These are phyloP conservation scores for Trichoderma atroviride DNA, from an alignment of 2,329 filamentous ascomycete species.

Conservation along the genomic window DNA sequence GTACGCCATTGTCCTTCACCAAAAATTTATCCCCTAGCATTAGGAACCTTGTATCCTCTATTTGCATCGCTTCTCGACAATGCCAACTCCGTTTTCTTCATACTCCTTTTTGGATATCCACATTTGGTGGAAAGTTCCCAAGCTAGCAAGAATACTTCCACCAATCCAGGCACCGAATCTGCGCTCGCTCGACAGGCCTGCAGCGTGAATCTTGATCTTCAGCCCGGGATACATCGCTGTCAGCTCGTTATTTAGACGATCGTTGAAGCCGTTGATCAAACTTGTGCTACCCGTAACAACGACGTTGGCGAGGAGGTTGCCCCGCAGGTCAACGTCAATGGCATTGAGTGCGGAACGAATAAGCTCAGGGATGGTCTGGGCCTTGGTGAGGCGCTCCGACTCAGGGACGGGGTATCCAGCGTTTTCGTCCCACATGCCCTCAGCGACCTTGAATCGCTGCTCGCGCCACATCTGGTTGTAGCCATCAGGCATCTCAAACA, in stretches of 20 bases:
- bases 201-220: conserved; percentile 84
- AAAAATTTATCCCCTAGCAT: not conserved
- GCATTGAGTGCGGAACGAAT: conserved; percentile 75
- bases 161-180: conserved; percentile 96
- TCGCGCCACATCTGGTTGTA: conserved; percentile 93
- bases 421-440: conserved; percentile 88
- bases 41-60: conserved; percentile 44
- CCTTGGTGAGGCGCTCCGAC: conserved; percentile 59
- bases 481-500: conserved; percentile 97
- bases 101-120: conserved; percentile 99
- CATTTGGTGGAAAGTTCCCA: conserved; percentile 99
- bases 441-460: conserved; percentile 82
- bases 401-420: conserved; percentile 62
- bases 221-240: conserved; percentile 79
- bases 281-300: conserved; percentile 89
- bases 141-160: conserved; percentile 89
- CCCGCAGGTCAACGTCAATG: conserved; percentile 86
- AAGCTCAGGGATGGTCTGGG: conserved; percentile 81
- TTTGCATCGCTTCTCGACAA: conserved; percentile 97
- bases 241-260: conserved; percentile 85
- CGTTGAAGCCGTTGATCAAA: conserved; percentile 87
- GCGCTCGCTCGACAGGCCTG: conserved; percentile 82
- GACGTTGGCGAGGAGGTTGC: conserved; percentile 82
- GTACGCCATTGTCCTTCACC: conserved; percentile 37
- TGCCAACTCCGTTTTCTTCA: conserved; percentile 86